phyloP scores from a whole-genome alignment of 371 early-diverging fungal genomes.

The Mucor piriformis region DNA sequence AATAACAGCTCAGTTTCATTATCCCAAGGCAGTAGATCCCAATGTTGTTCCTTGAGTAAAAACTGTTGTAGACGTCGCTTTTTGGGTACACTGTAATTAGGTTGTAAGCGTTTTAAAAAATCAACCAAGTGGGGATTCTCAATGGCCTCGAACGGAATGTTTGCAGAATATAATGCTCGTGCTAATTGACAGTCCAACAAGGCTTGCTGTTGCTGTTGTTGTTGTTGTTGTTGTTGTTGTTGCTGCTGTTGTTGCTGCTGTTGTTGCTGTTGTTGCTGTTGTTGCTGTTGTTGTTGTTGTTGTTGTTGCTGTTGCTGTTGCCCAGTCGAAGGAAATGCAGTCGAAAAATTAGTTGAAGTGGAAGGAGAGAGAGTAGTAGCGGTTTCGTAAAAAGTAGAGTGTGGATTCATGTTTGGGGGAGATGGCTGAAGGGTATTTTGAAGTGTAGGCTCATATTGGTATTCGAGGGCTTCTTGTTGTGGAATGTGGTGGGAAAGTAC shows the following conservation, averaged over 20 bases:
- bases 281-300: background rate
- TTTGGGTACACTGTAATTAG: slow-evolving; percentile 34
- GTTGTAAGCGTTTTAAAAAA: slow-evolving; percentile 37
- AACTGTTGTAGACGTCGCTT: slow-evolving; percentile 32
- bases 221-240: background rate
- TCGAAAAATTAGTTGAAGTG: background rate
- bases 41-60: slow-evolving; percentile 45
- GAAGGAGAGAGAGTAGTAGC: slow-evolving; percentile 7
- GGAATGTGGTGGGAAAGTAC: background rate
- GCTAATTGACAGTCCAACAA: slow-evolving; percentile 41
- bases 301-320: background rate
- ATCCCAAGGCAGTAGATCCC: slow-evolving; percentile 33
- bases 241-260: background rate
- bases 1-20: background rate
- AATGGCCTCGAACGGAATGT: slow-evolving; percentile 32
- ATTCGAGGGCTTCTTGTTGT: background rate
- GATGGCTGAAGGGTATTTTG: slow-evolving; percentile 12
- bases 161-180: slow-evolving; percentile 43
- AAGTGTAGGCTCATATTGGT: slow-evolving; percentile 6
- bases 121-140: slow-evolving; percentile 38
- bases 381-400: slow-evolving; percentile 4
- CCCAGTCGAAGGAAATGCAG: background rate
- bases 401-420: background rate
- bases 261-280: background rate
- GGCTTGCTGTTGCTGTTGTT: background rate